phyloP scores from a whole-genome alignment of 2,329 filamentous ascomycete species.

The Fusarium floridanum region DNA sequence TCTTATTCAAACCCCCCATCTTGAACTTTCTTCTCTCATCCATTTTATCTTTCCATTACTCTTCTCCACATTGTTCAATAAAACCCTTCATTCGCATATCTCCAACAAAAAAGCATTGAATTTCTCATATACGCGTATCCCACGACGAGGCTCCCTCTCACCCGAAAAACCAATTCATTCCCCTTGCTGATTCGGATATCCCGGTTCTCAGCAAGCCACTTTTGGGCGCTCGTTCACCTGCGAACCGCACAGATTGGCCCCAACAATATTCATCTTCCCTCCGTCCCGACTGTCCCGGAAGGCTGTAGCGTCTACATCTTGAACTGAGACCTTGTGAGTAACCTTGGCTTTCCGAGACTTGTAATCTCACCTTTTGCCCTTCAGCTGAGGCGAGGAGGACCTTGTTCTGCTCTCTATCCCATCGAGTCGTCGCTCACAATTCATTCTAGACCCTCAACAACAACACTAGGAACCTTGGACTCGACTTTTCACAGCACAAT shows the following conservation, averaged over 20 bases:
- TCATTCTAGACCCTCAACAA: neutral
- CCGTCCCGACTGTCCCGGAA: conserved; percentile 5
- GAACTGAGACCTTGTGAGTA: conserved; percentile 25
- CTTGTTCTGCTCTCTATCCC: neutral
- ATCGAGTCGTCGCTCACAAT: neutral
- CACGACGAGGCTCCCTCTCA: neutral
- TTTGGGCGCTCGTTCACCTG: conserved; percentile 28
- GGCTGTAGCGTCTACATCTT: conserved; percentile 11
- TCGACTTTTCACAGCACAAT: conserved; percentile 40
- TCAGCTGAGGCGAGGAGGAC: conserved; percentile 7
- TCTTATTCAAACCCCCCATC: conserved; percentile 8
- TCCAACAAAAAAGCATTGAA: neutral
- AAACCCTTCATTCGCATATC: neutral
- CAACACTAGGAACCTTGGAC: neutral
- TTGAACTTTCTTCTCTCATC: conserved; percentile 2
- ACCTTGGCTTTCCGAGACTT: conserved; percentile 23
- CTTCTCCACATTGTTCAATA: neutral
- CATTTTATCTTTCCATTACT: neutral
- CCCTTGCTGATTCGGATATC: conserved; percentile 26
- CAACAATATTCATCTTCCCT: conserved; percentile 21
- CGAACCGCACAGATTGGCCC: conserved; percentile 22
- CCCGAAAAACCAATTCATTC: neutral
- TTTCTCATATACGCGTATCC: neutral
- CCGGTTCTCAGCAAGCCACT: conserved; percentile 36
- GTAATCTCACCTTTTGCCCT: conserved; percentile 25